Base-by-base conservation (phyloP, 768 basidiomycete genomes). In the Boletus edulis region DNA sequence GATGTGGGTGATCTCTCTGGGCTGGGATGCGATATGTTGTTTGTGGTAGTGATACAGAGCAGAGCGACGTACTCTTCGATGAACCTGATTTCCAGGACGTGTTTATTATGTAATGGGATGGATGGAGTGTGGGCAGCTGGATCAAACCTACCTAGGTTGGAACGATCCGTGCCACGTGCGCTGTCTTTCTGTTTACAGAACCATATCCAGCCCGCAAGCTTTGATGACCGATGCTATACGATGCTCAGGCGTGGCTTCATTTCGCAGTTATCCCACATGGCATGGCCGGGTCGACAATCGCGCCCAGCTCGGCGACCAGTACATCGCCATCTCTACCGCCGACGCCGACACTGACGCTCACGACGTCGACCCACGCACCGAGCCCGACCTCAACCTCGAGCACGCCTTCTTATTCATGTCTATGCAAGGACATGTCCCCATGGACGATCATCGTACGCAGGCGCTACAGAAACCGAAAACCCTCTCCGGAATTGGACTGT, bases 1-100 rank as follows among this genome's bases (percentile, higher is more conserved):
- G 57, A 98, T 98, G 69, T 98, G 97, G 3, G 94, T 98, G 63
- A 99, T 98, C 75, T 98, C 97, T 39, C 95, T 95, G 0, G 91
- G 91, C 2, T 95, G 84, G 34, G 91, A 91, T 5, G 96, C 97
- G 60, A 98, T 98, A 67, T 97, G 93, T 27, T 11, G 13, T 5
- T 27, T 42, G 12, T 22, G 11, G 11, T 5, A 9, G 11, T 4
- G 38, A 24, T 3, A 7, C 15, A 13, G 37, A 8, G 31, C 1
- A 18, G 15, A 15, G 7, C 12, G 41, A 64, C 60, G 42, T 57
- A 69, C 70, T 77, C 65, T 77, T 73, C 5, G 69, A 57, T 2
- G 75, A 63, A 14, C 71, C 76, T 12, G 80, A 60, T 72, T 83
- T 84, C 80, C 82, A 84, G 57, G 83, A 85, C 81, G 83, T 82